Percentiles rank a stretch among this genome's conserved stretches.
Evolutionary conservation across 2,329 filamentous ascomycete species (phyloP).

Genomic region (Coniella lustricola): DNA sequence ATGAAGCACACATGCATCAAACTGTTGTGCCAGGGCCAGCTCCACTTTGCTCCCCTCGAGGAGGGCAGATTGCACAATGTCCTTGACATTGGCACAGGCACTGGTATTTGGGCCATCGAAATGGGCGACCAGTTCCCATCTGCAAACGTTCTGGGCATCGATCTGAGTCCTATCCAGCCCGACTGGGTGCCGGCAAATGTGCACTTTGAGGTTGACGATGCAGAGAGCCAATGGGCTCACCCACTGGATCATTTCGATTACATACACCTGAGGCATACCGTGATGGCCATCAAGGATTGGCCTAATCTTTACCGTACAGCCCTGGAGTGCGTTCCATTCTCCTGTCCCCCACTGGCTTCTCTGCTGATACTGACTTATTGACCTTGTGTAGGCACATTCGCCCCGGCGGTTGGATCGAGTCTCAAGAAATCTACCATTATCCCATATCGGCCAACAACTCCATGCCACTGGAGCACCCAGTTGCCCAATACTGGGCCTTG

Average conservation of each 20-base stretch:
- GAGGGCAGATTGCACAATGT: constrained; percentile 37
- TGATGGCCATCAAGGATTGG: constrained; percentile 52
- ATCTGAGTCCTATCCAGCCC: constrained; percentile 40
- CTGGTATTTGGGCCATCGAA: constrained; percentile 54
- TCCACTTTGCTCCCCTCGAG: constrained; percentile 47
- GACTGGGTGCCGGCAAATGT: constrained; percentile 50
- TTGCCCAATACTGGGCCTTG: constrained; percentile 25
- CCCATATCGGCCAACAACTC: constrained; percentile 38
- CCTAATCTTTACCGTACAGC: constrained; percentile 38
- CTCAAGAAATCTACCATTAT: constrained; percentile 37
- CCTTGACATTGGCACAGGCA: constrained; percentile 53
- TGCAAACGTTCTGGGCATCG: constrained; percentile 33
- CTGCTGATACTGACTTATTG: constrained; percentile 2
- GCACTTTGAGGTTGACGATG: constrained; percentile 57
- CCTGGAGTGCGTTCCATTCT: constrained; percentile 31
- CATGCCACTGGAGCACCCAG: constrained; percentile 33
- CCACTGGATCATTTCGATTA: constrained; percentile 51
- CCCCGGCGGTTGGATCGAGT: constrained; percentile 45
- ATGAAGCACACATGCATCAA: constrained; percentile 49
- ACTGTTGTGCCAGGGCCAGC: constrained; percentile 37
- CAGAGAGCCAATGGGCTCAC: constrained; percentile 48
- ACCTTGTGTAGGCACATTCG: constrained; percentile 29
- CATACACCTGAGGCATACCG: constrained; percentile 50
- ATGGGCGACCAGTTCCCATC: constrained; percentile 37
- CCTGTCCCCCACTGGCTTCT: not conserved